These are phyloP conservation scores for Spathaspora hagerdaliae DNA, from an alignment of 805 yeast genomes.

Conservation along the genomic window DNA sequence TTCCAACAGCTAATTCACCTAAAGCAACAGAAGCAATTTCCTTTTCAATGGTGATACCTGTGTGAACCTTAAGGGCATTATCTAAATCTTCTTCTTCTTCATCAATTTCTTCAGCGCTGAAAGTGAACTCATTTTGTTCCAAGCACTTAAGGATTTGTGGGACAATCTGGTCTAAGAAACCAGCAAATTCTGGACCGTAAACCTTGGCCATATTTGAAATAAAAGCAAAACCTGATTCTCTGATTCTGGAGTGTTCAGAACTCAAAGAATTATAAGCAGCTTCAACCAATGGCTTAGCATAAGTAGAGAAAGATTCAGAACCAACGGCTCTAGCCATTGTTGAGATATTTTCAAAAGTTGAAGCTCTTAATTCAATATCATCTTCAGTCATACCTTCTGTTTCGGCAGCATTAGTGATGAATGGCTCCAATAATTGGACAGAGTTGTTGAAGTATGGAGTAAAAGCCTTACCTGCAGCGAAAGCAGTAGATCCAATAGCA, in stretches of 20 bases:
- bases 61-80: constrained; percentile 72
- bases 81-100: constrained; percentile 50
- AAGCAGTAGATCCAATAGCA: constrained; percentile 96
- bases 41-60: constrained; percentile 93
- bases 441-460: constrained; percentile 82
- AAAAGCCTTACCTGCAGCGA: constrained; percentile 86
- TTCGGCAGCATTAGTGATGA: constrained; percentile 62
- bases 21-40: constrained; percentile 92
- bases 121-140: constrained; percentile 79
- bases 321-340: constrained; percentile 97
- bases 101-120: constrained; percentile 48
- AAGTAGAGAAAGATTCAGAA: constrained; percentile 78
- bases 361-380: constrained; percentile 86
- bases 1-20: constrained; percentile 83
- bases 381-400: constrained; percentile 81
- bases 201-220: constrained; percentile 93
- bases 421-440: constrained; percentile 76
- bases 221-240: constrained; percentile 94
- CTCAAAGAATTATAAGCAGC: constrained; percentile 79
- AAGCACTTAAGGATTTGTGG: constrained; percentile 83
- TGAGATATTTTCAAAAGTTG: constrained; percentile 88
- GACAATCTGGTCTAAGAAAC: constrained; percentile 75
- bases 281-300: constrained; percentile 82
- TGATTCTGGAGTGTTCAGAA: constrained; percentile 75
- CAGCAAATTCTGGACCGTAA: constrained; percentile 84